A percentile compares a stretch with the other conserved stretches of the same genome.
phyloP scores from a whole-genome alignment of 495 filamentous ascomycete species.

The Neurospora terricola region DNA sequence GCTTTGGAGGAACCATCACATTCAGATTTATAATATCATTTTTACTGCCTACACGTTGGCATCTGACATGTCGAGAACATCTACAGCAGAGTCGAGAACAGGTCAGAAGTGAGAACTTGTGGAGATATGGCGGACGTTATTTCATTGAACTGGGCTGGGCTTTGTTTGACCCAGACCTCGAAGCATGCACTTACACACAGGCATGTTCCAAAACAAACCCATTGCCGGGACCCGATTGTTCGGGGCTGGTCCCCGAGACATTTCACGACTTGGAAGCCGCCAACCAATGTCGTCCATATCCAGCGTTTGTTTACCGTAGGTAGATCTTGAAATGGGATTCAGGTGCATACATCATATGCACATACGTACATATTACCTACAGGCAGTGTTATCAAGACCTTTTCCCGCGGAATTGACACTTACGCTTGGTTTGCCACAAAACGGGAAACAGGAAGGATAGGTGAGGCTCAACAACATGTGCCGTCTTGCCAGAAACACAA shows the following conservation, averaged over 20 bases:
- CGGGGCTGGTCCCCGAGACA: neutral
- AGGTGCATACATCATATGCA: neutral
- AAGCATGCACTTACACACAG: neutral
- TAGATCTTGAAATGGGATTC: neutral
- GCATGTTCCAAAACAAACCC: neutral
- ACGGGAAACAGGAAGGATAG: neutral
- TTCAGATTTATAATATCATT: neutral
- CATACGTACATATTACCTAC: neutral
- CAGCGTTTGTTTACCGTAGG: neutral
- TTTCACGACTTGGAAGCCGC: too few relatives aligned
- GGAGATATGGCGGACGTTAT: neutral
- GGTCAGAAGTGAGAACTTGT: neutral
- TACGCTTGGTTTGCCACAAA: neutral
- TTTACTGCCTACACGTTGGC: neutral
- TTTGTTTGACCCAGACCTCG: neutral
- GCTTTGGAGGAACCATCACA: neutral
- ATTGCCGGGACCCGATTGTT: neutral
- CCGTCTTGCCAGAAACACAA: neutral
- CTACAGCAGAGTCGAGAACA: neutral
- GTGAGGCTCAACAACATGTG: neutral
- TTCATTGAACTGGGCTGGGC: neutral
- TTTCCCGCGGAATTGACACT: neutral
- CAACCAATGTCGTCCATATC: too few relatives aligned
- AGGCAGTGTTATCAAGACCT: neutral
- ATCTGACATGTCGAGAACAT: neutral